Conservation (phyloP, 208 protist species). For the Trypanosoma avium region DNA sequence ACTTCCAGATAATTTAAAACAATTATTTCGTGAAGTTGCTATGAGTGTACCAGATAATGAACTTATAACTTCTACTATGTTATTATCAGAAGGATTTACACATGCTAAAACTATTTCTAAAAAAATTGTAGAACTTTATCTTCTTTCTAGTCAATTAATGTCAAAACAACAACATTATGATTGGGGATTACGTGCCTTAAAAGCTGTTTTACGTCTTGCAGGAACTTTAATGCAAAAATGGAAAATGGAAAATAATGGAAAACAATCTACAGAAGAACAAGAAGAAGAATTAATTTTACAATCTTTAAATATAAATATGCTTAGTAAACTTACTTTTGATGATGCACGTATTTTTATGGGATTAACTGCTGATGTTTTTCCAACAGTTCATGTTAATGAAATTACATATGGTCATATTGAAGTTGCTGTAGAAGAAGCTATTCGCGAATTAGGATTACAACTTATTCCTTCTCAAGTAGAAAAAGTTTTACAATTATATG, state of each 20-base stretch:
- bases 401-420: conserved; percentile 85
- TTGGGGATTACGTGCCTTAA: conserved; percentile 96
- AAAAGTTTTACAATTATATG: conserved; percentile 94
- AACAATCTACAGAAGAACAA: conserved; percentile 65
- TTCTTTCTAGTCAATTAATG: conserved; percentile 96
- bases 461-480: conserved; percentile 64
- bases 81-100: conserved; percentile 91
- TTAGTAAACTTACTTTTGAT: conserved; percentile 97
- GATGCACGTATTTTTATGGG: conserved; percentile 95
- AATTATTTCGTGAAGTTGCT: conserved; percentile 96
- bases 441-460: conserved; percentile 70
- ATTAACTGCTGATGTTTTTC: conserved; percentile 92
- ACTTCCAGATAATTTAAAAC: conserved; percentile 98
- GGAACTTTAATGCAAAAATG: conserved; percentile 84
- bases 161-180: conserved; percentile 98
- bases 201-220: conserved; percentile 95
- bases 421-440: conserved; percentile 61
- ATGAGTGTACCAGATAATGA: conserved; percentile 98
- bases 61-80: conserved; percentile 95
- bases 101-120: conserved; percentile 80
- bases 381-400: conserved; percentile 57
- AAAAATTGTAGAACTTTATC: conserved; percentile 91
- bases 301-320: conserved; percentile 96
- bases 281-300: conserved; percentile 93
- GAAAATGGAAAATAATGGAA: conserved; percentile 62